Base-by-base conservation (phyloP, 495 filamentous ascomycete genomes). In the Podospora appendiculata region DNA sequence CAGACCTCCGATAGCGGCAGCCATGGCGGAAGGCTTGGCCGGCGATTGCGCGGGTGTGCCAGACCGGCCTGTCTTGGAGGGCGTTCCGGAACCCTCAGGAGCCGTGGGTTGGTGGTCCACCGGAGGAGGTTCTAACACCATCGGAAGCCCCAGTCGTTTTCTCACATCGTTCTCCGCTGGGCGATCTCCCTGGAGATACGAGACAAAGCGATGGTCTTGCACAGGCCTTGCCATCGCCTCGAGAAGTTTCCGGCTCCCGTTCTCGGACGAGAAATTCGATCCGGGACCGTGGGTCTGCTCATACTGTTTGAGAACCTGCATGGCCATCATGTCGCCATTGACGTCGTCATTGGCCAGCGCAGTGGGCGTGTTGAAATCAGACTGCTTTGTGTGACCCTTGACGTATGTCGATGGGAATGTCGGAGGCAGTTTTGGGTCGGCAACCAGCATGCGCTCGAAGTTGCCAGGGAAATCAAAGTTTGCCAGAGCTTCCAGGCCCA, bases 401-500 rank as follows among this genome's bases (percentile, higher is more conserved):
- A 71, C 63, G 48, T 78, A 78, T 63, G 78, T 72, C 61, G 80
- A 69, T 59, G 73, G 51, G 68, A 77, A 66, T 60, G 84, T 71
- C 32, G 85, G 84, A 4, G 84, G 84, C 36, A 86, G 72, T 51
- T 80, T 82, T 4, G 83, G 67, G 43, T 77, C 74, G 4, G 66
- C 62, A 14, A 60, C 62, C 25, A 66, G 58, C 56, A 79, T 62
- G 53, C 71, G 67, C 48, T 73, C 69, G 19, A 78, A 71, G 60
- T 76, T 78, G 12, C 78, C 77, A 0, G 80, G 78, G n/a, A 81
- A 72, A 47, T 79, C 77, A 47, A 86, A 80, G 53, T 84, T 84
- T 13, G 80, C 75, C 13, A 87, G 66, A 32, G 79, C 79, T 48
- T 85, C 82, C 52, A 87, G 71, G 38, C 82, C 77, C 43, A 72